phyloP scores from a whole-genome alignment of 2,329 filamentous ascomycete species.

The Cladorrhinum sp. region DNA sequence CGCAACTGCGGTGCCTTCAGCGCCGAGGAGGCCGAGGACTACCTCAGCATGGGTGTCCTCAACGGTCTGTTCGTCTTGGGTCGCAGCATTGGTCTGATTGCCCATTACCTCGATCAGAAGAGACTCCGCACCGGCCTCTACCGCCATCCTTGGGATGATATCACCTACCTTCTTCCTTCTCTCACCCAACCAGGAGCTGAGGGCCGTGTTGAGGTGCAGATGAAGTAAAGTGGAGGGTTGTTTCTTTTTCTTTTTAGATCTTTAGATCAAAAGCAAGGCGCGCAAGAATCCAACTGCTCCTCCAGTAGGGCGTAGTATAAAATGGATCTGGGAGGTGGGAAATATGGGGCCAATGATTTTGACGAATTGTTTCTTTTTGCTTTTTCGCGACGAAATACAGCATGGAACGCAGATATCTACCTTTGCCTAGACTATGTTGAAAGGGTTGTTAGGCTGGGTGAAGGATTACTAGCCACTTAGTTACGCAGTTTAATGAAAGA shows the following conservation, averaged over 20 bases:
- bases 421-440: neutral
- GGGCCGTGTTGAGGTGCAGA: constrained; percentile 85
- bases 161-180: constrained; percentile 88
- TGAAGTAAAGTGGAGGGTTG: constrained; percentile 42
- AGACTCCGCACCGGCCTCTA: constrained; percentile 96
- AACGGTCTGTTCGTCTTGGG: constrained; percentile 99
- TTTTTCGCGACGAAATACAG: neutral
- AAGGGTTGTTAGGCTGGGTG: neutral
- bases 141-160: constrained; percentile 98
- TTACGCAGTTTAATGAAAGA: constrained; percentile 10
- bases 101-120: constrained; percentile 99
- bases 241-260: neutral
- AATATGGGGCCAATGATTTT: constrained; percentile 7
- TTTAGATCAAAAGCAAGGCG: constrained; percentile 6
- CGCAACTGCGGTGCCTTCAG: constrained; percentile 98
- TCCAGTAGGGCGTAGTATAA: constrained; percentile 1
- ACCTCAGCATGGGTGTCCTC: constrained; percentile 97
- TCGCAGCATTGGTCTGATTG: constrained; percentile 97
- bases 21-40: constrained; percentile 94
- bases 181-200: constrained; percentile 72
- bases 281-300: neutral
- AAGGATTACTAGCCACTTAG: constrained; percentile 2
- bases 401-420: neutral
- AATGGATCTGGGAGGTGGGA: neutral
- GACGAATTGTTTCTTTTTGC: constrained; percentile 8